Percentiles rank a stretch among this genome's conserved stretches.
phyloP scores from a whole-genome alignment of 2,329 filamentous ascomycete species.

The Amauroascus niger region DNA sequence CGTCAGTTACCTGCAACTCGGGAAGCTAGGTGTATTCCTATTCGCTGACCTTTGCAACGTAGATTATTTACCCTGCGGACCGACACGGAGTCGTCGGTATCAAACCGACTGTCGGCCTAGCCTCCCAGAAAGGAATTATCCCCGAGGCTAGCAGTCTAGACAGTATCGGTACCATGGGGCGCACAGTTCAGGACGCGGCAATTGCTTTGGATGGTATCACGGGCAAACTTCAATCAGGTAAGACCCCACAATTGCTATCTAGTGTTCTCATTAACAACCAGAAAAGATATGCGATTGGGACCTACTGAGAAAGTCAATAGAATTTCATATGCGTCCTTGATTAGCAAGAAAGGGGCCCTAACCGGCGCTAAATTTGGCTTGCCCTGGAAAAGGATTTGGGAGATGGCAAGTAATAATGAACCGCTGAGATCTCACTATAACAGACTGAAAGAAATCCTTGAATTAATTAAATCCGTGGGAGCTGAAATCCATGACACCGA shows the following conservation, averaged over 20 bases:
- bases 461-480: constrained; percentile 50
- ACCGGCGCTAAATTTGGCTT: constrained; percentile 57
- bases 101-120: constrained; percentile 66
- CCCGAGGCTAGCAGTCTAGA: constrained; percentile 61
- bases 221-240: constrained; percentile 44
- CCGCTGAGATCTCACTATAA: constrained; percentile 25
- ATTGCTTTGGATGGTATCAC: constrained; percentile 61
- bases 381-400: constrained; percentile 64
- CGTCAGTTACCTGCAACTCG: constrained; percentile 27
- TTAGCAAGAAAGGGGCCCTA: constrained; percentile 47
- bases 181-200: constrained; percentile 57
- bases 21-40: background rate
- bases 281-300: background rate
- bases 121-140: constrained; percentile 53
- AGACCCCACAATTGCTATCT: background rate
- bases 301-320: background rate
- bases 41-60: background rate
- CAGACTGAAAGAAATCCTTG: constrained; percentile 44
- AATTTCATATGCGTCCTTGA: constrained; percentile 44
- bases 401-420: constrained; percentile 49
- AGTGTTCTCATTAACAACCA: background rate
- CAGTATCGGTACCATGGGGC: constrained; percentile 57
- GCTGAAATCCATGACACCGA: constrained; percentile 64
- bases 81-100: constrained; percentile 61
- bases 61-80: constrained; percentile 61